A percentile compares a stretch with the other conserved stretches of the same genome.
These are phyloP conservation scores for Aspergillus neoniger DNA, from an alignment of 2,329 filamentous ascomycete genomes.

Conservation along the genomic window DNA sequence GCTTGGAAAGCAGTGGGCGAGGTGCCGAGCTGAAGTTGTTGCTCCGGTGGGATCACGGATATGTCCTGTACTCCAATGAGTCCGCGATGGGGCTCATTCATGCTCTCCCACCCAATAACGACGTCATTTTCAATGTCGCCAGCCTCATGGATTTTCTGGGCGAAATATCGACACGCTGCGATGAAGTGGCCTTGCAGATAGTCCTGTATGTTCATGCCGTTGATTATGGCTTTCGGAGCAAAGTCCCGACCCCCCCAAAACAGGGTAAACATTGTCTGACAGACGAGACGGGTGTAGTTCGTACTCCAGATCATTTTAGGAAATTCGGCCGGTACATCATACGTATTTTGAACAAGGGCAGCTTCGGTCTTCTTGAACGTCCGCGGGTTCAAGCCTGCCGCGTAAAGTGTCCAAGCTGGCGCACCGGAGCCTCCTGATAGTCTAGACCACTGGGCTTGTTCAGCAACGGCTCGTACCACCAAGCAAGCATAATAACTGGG, in stretches of 20 bases:
- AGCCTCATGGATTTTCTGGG: conserved; percentile 81
- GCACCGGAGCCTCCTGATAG: conserved; percentile 93
- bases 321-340: conserved; percentile 77
- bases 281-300: conserved; percentile 86
- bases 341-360: conserved; percentile 92
- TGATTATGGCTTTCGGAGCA: conserved; percentile 91
- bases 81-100: conserved; percentile 93
- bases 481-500: neutral
- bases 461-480: conserved; percentile 26
- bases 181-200: conserved; percentile 88
- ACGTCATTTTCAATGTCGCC: conserved; percentile 84
- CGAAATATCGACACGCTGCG: conserved; percentile 75
- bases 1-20: conserved; percentile 93
- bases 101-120: conserved; percentile 91
- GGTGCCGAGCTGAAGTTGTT: conserved; percentile 89
- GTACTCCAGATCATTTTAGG: conserved; percentile 99
- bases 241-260: conserved; percentile 92
- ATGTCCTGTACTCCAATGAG: conserved; percentile 82
- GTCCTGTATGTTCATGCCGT: conserved; percentile 94
- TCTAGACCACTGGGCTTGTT: conserved; percentile 73
- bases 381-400: conserved; percentile 84
- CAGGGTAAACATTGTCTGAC: conserved; percentile 87
- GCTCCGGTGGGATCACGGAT: conserved; percentile 76
- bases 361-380: conserved; percentile 85
- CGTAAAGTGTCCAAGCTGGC: conserved; percentile 97